These are phyloP conservation scores for Talaromyces borbonicus DNA, from an alignment of 495 filamentous ascomycete species.

Conservation along the genomic window DNA sequence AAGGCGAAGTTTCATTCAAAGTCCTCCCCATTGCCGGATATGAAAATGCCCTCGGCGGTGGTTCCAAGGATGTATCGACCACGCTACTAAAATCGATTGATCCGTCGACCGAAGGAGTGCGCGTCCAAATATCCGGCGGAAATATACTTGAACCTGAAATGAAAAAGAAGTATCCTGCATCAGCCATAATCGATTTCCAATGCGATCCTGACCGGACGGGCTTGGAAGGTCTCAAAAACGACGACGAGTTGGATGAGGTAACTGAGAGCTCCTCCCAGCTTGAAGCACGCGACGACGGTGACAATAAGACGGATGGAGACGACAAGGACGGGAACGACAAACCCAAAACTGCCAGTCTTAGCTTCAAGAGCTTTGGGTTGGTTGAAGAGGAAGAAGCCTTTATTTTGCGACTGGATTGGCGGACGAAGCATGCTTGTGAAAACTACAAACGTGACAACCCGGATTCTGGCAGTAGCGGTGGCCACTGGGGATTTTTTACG, in stretches of 20 bases:
- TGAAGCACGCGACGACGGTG: slow-evolving; percentile 42
- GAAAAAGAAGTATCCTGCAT: slow-evolving; percentile 43
- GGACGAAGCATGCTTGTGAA: slow-evolving; percentile 78
- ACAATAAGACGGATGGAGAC: slow-evolving; percentile 20
- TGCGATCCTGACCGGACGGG: slow-evolving; percentile 64
- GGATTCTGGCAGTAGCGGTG: slow-evolving; percentile 25
- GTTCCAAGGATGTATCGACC: slow-evolving; percentile 46
- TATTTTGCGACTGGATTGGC: slow-evolving; percentile 66
- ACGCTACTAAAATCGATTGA: slow-evolving; percentile 55
- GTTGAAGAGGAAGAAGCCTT: slow-evolving; percentile 31
- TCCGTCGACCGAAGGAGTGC: slow-evolving; percentile 55
- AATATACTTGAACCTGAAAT: slow-evolving; percentile 36
- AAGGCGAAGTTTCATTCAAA: slow-evolving; percentile 11
- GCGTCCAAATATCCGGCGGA: slow-evolving; percentile 60
- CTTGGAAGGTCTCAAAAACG: slow-evolving; percentile 49
- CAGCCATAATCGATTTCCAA: slow-evolving; percentile 72
- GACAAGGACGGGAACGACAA: slow-evolving; percentile 21
- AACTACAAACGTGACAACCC: slow-evolving; percentile 31
- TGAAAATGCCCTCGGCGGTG: slow-evolving; percentile 43
- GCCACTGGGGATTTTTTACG: slow-evolving; percentile 87
- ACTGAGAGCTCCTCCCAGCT: slow-evolving; percentile 14
- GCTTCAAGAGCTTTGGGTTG: slow-evolving; percentile 57
- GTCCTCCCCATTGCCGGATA: slow-evolving; percentile 66
- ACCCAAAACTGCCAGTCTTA: slow-evolving; percentile 44
- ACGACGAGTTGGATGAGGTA: slow-evolving; percentile 15